phyloP scores from a whole-genome alignment of 2,329 filamentous ascomycete genomes.

The Aspergillus texensis region DNA sequence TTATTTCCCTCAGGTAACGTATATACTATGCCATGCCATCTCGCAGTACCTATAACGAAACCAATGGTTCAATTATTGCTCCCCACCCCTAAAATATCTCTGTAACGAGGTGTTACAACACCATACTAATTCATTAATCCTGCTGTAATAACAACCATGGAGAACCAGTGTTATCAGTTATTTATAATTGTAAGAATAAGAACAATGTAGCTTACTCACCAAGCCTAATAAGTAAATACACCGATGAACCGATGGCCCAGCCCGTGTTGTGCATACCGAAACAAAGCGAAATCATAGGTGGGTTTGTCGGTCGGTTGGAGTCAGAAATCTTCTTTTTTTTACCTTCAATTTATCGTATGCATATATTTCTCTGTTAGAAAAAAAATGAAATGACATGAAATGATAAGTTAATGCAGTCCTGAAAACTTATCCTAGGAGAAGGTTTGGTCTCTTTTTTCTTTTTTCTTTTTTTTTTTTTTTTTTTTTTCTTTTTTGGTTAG shows the following conservation, averaged over 20 bases:
- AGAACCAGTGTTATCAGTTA: not conserved
- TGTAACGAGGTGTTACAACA: not conserved
- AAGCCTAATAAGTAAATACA: conserved; percentile 19
- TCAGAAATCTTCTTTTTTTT: not conserved
- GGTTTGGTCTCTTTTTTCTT: not conserved
- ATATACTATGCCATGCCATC: not conserved
- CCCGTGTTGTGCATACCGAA: not conserved
- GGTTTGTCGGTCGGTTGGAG: not conserved
- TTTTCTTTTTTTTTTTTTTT: not conserved
- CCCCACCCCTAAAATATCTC: not conserved
- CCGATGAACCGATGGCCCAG: conserved; percentile 20
- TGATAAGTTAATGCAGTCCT: not conserved
- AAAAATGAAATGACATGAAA: not conserved
- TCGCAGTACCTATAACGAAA: not conserved
- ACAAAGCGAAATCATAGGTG: not conserved
- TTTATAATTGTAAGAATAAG: not conserved
- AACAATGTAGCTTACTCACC: not conserved
- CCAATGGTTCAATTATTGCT: not conserved
- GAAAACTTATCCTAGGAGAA: not conserved
- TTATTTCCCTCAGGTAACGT: not conserved
- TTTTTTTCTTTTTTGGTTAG: too few species aligned
- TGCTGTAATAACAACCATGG: not conserved
- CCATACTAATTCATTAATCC: not conserved
- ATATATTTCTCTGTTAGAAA: not conserved
- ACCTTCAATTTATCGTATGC: not conserved